Evolutionary conservation across 177 flowering plant genomes (phyloP).

Genomic region (Tripterygium wilfordii): DNA sequence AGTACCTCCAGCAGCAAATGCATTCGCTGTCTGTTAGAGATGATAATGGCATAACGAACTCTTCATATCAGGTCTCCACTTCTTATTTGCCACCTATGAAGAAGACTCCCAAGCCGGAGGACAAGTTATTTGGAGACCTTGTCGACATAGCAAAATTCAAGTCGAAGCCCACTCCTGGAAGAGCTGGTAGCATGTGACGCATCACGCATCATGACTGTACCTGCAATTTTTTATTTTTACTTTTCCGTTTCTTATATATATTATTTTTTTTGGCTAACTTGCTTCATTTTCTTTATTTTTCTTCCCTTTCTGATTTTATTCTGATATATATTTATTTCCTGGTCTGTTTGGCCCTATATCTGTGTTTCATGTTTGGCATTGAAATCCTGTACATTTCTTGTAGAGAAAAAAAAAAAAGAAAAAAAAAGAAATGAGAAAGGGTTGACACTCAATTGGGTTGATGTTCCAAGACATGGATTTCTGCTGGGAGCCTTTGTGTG

Average conservation of each 20-base stretch:
- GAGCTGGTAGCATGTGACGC: slow-evolving; percentile 43
- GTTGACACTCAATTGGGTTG: slow-evolving; percentile 3
- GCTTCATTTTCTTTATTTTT: not conserved
- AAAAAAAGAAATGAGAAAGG: slow-evolving; percentile 13
- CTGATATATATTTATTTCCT: slow-evolving; percentile 5
- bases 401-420: slow-evolving; percentile 17
- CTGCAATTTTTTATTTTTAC: slow-evolving; percentile 1
- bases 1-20: slow-evolving; percentile 59
- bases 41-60: slow-evolving; percentile 33
- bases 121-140: slow-evolving; percentile 74
- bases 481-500: not conserved
- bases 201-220: not conserved
- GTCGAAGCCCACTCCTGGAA: slow-evolving; percentile 37
- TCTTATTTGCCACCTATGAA: slow-evolving; percentile 45
- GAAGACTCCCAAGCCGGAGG: slow-evolving; percentile 76
- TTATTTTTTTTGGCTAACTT: not conserved
- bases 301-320: not conserved
- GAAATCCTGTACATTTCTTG: slow-evolving; percentile 29
- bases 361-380: slow-evolving; percentile 16
- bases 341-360: not conserved
- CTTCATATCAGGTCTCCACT: slow-evolving; percentile 35
- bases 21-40: slow-evolving; percentile 62
- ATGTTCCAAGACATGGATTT: slow-evolving; percentile 2
- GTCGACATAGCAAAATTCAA: slow-evolving; percentile 74
- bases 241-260: slow-evolving; percentile 12